These are phyloP conservation scores for Verruconis gallopava DNA, from an alignment of 2,329 filamentous ascomycete species.

Conservation along the genomic window DNA sequence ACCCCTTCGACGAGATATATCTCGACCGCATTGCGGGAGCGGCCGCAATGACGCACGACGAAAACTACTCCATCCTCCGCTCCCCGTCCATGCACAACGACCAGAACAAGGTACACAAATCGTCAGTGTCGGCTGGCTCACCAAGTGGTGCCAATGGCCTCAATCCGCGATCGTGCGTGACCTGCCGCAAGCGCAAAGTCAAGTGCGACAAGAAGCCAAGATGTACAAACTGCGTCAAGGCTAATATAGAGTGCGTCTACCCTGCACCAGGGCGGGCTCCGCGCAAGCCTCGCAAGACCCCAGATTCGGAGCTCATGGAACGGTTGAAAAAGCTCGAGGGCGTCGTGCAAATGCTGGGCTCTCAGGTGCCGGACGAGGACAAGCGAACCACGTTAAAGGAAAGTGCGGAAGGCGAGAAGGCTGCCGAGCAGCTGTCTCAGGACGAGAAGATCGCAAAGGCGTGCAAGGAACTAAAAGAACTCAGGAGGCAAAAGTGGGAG, in stretches of 20 bases:
- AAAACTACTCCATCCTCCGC: slow-evolving; percentile 1
- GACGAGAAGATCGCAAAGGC: slow-evolving; percentile 8
- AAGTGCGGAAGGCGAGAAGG: neutral
- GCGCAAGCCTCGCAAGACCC: slow-evolving; percentile 52
- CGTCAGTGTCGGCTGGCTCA: neutral
- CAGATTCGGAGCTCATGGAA: slow-evolving; percentile 60
- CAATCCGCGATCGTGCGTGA: slow-evolving; percentile 33
- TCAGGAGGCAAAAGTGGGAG: slow-evolving; percentile 9
- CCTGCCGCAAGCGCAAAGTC: slow-evolving; percentile 49
- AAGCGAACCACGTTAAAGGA: slow-evolving; percentile 6
- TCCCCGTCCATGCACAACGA: slow-evolving; percentile 1
- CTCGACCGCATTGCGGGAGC: neutral
- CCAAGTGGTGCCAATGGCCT: neutral
- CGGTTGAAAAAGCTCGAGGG: slow-evolving; percentile 60
- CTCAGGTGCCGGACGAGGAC: slow-evolving; percentile 24
- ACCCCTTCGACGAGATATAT: neutral
- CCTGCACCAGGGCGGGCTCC: slow-evolving; percentile 62
- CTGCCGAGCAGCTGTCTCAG: slow-evolving; percentile 1
- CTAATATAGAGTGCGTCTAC: slow-evolving; percentile 59
- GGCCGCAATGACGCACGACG: neutral
- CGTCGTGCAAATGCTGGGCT: slow-evolving; percentile 52
- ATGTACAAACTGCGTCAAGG: slow-evolving; percentile 61
- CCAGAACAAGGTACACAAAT: slow-evolving; percentile 4
- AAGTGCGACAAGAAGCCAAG: slow-evolving; percentile 69
- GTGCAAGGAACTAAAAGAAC: slow-evolving; percentile 8